Evolutionary conservation across 1,139 yeast genomes (phyloP).

Genomic region (Saccharomyces hybrid): DNA sequence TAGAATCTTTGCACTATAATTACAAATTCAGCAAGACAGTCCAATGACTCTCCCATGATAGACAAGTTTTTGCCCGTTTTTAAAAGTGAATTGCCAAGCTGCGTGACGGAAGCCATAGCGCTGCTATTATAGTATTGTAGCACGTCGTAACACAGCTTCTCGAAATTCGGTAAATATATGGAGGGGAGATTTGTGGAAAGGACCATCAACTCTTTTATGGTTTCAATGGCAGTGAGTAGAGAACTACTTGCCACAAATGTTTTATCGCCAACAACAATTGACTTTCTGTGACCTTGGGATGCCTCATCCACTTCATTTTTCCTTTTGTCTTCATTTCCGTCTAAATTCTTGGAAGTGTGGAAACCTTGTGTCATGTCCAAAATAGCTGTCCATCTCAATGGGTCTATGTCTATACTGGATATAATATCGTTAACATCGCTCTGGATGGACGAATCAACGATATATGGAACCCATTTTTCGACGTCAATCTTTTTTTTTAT

Average conservation of each 20-base stretch:
- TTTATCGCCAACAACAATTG: conserved; percentile 37
- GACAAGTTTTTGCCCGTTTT: conserved; percentile 34
- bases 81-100: conserved; percentile 16
- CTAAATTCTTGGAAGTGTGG: conserved; percentile 8
- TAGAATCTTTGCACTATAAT: conserved; percentile 26
- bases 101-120: conserved; percentile 28
- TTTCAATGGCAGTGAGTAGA: conserved; percentile 25
- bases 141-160: conserved; percentile 28
- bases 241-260: conserved; percentile 38
- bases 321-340: conserved; percentile 2
- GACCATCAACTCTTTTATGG: conserved; percentile 29
- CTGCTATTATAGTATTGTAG: conserved; percentile 30
- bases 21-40: conserved; percentile 33
- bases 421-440: conserved; percentile 47
- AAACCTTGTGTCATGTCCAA: conserved; percentile 30
- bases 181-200: conserved; percentile 30
- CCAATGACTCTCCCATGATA: conserved; percentile 36
- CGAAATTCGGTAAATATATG: conserved; percentile 26
- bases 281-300: conserved; percentile 33
- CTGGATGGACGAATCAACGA: conserved; percentile 46
- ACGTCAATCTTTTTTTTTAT: conserved; percentile 49
- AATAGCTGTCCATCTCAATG: conserved; percentile 43
- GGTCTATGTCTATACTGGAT: conserved; percentile 44
- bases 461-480: conserved; percentile 76
- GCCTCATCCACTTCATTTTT: background rate